phyloP scores from a whole-genome alignment of 2,329 filamentous ascomycete species.

The Thielaviopsis ethacetica region DNA sequence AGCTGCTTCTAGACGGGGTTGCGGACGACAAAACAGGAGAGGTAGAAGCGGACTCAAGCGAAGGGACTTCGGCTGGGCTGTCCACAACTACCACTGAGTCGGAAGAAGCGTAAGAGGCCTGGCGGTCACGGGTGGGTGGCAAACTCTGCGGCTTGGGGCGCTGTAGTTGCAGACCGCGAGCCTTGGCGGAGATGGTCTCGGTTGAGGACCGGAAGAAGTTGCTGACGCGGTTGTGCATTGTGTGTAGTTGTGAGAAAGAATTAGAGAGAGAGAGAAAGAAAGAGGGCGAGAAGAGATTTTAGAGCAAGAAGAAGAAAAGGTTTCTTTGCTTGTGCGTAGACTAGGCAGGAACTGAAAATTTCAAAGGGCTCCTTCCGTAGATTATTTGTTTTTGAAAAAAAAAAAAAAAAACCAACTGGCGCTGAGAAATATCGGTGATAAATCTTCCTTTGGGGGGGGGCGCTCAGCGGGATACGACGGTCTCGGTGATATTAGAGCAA shows the following conservation, averaged over 20 bases:
- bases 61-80: constrained; percentile 19
- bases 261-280: not conserved
- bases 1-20: constrained; percentile 15
- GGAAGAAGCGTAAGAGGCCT: constrained; percentile 9
- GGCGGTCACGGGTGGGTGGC: constrained; percentile 3
- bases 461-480: not conserved
- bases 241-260: constrained; percentile 11
- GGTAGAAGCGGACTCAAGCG: constrained; percentile 25
- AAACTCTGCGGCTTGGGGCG: constrained; percentile 9
- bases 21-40: constrained; percentile 22
- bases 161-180: constrained; percentile 7
- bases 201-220: constrained; percentile 41
- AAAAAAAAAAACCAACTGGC: not conserved
- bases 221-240: constrained; percentile 41
- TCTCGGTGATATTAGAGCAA: too few relatives aligned
- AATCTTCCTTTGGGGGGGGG: not conserved
- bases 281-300: not conserved
- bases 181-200: constrained; percentile 26
- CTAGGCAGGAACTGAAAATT: not conserved
- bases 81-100: constrained; percentile 21
- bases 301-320: not conserved
- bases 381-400: not conserved
- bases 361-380: not conserved
- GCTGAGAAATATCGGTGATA: not conserved
- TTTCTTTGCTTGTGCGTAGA: not conserved